A percentile compares a stretch with the other conserved stretches of the same genome.
Evolutionary conservation across 768 basidiomycete species (phyloP).

Genomic region (Amanita inopinata): DNA sequence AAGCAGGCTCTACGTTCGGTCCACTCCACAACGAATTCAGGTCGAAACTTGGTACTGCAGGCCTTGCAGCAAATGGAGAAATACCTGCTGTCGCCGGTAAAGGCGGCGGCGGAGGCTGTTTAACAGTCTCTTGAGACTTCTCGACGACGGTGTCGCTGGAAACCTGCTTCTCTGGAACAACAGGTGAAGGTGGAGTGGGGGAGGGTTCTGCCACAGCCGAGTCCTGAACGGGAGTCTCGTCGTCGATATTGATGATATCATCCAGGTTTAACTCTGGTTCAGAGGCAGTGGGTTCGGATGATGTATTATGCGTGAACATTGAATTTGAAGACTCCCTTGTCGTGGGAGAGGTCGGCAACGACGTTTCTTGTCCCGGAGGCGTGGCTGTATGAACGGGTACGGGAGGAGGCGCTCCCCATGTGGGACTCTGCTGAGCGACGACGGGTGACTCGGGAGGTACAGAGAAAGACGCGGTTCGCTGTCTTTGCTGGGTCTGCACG

Average conservation of each 20-base stretch:
- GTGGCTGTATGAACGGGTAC: conserved; percentile 37
- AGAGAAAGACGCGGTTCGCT: conserved; percentile 48
- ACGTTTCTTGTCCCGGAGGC: not conserved
- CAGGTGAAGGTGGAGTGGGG: conserved; percentile 12
- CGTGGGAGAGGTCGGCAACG: not conserved
- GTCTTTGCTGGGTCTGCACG: conserved; percentile 28
- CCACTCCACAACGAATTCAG: conserved; percentile 64
- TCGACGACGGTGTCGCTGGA: conserved; percentile 7
- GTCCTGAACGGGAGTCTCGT: conserved; percentile 37
- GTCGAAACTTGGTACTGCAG: conserved; percentile 35
- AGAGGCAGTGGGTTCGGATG: conserved; percentile 27
- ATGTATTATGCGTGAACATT: conserved; percentile 22
- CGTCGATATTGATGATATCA: conserved; percentile 73
- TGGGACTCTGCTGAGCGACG: conserved; percentile 29
- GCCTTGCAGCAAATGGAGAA: conserved; percentile 37
- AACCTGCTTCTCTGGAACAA: conserved; percentile 4
- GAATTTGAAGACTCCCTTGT: conserved; percentile 14
- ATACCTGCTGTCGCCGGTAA: conserved; percentile 28
- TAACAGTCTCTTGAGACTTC: conserved; percentile 12
- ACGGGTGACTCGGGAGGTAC: conserved; percentile 67
- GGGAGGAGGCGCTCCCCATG: conserved; percentile 59
- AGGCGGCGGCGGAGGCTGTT: conserved; percentile 13
- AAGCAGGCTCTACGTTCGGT: conserved; percentile 24
- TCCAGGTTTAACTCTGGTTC: conserved; percentile 66
- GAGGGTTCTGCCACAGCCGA: conserved; percentile 15